Percentiles rank a stretch among this genome's conserved stretches.
phyloP scores from a whole-genome alignment of 23 red algal genomes.

The Agarophyton chilense region DNA sequence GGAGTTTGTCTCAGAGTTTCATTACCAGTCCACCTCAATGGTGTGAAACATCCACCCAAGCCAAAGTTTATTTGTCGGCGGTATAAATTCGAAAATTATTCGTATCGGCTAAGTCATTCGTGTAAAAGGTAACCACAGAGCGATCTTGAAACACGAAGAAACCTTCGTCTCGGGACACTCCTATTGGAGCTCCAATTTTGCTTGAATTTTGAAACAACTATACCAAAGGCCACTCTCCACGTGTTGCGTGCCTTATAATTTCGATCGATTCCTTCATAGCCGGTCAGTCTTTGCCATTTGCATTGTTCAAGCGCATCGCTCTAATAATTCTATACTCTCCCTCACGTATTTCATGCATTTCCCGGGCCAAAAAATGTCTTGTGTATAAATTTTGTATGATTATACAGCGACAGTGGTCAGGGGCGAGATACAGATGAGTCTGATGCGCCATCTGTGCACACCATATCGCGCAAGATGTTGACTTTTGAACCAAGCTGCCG shows the following conservation, averaged over 20 bases:
- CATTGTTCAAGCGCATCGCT: background rate
- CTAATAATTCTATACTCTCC: background rate
- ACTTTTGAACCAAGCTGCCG: background rate
- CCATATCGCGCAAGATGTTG: background rate
- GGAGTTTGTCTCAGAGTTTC: background rate
- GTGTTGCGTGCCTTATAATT: background rate
- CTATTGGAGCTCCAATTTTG: background rate
- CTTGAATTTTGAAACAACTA: background rate
- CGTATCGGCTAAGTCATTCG: background rate
- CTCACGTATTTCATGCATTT: background rate
- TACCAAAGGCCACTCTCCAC: background rate
- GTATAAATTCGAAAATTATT: background rate
- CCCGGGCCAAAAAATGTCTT: background rate
- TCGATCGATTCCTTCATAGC: background rate
- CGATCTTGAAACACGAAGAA: background rate
- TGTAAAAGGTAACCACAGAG: background rate
- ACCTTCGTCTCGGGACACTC: background rate
- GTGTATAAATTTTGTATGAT: background rate
- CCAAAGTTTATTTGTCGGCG: background rate
- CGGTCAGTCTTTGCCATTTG: background rate
- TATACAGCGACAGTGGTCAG: background rate
- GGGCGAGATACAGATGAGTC: background rate
- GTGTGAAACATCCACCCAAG: background rate
- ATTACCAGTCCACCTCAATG: background rate
- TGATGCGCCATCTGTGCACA: conserved; percentile 2